Base-by-base conservation (phyloP, 257 asterid species). In the Nicotiana tabacum region DNA sequence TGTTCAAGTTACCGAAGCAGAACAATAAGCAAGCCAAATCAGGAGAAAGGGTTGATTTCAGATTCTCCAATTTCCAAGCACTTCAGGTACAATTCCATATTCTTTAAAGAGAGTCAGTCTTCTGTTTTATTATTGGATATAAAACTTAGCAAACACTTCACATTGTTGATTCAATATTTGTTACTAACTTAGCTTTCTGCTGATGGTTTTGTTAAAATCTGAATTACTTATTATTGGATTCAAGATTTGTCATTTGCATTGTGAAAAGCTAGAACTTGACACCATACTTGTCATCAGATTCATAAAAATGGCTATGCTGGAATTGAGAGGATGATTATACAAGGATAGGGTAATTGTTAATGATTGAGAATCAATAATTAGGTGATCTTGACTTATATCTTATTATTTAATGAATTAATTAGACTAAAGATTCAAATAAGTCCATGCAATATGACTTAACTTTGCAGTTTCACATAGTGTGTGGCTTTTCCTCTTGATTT, bases 31-130 rank as follows among this genome's bases (percentile, higher is more conserved):
- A 86, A 27, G 77, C 90, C 51, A 90, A 78, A 51, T 87, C 89
- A 33, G 92, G 87, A 81, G 91, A 91, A 27, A 94, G 86, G 84
- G 74, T 93, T 83, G 93, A 96, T 84, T 92, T 94, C 91, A 94
- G 90, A 85, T 89, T 96, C 89, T 94, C 99, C 87, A 90, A 90
- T 90, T 94, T 94, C 67, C 98, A 96, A 87, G 96, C 89, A 84
- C 93, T 96, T 85, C 97, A 96, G 98, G 99, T 95, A 51, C 53
- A 61, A 67, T 29, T 12, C 29, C 24, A 37, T 66, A 13, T 43
- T 33, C 8, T 12, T 30, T 32, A 32, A 32, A 2, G 33, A 32
- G 33, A 32, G 33, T 32, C 33, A 32, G 33, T 29, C 2, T 29
- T 29, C 30, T 29, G 30, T 5, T 16, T 32, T 32, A 32, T 32